Conservation (phyloP, 202 grass and related monocot genomes). For the Eragrostis tef region DNA sequence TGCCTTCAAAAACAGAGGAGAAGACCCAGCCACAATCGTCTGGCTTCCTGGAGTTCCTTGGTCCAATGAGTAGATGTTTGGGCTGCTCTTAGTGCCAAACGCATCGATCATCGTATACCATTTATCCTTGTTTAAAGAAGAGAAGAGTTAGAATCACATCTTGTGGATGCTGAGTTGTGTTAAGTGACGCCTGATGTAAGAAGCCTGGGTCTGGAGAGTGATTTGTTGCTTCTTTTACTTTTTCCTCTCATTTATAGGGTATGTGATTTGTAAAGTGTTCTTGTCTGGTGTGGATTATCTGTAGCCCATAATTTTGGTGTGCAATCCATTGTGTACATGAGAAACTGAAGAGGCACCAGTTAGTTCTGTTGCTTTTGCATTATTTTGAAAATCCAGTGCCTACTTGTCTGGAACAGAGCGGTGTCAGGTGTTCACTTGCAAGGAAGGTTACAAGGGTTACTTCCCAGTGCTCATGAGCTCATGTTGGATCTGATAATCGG, state of each 20-base stretch:
- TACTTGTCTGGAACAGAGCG: neutral
- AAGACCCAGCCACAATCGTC: constrained; percentile 35
- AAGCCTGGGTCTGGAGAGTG: neutral
- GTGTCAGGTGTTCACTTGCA: neutral
- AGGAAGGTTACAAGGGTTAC: no score
- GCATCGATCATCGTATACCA: neutral
- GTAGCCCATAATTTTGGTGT: constrained; percentile 36
- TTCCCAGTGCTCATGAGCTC: no score
- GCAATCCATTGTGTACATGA: constrained; percentile 37
- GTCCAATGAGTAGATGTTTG: constrained; percentile 60
- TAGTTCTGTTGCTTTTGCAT: neutral
- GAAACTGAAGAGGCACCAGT: neutral
- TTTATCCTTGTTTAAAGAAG: neutral
- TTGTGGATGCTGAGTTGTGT: neutral
- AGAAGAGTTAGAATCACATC: neutral
- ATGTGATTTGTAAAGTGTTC: constrained; percentile 33
- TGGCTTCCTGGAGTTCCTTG: constrained; percentile 45
- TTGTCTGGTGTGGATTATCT: neutral
- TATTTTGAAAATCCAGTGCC: neutral
- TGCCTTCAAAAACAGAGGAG: constrained; percentile 54
- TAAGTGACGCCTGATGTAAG: constrained; percentile 9
- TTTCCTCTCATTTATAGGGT: neutral
- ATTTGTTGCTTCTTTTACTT: neutral
- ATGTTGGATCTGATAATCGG: no score
- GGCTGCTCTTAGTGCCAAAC: constrained; percentile 54